Conservation (phyloP, 1,284 basidiomycete species). For the Taiwanofungus camphoratus region DNA sequence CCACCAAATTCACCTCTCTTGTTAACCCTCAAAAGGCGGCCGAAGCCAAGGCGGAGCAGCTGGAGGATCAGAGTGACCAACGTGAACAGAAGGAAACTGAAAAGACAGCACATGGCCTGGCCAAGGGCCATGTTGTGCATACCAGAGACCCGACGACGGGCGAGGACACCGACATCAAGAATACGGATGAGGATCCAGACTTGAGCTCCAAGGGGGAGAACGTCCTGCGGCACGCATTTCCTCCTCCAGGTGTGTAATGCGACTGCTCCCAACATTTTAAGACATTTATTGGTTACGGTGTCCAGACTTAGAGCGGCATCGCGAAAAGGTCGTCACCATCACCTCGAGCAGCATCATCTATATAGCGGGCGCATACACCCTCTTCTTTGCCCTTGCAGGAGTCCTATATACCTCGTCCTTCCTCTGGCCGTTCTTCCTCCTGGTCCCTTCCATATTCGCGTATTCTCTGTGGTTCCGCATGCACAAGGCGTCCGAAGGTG, state of each 20-base stretch:
- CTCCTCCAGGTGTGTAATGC: conserved; percentile 25
- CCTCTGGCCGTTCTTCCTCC: conserved; percentile 19
- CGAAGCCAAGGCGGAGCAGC: conserved; percentile 27
- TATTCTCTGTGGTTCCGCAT: conserved; percentile 29
- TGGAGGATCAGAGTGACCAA: conserved; percentile 23
- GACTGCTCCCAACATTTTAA: not conserved
- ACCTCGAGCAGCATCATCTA: conserved; percentile 21
- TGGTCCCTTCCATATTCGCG: conserved; percentile 24
- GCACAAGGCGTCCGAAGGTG: conserved; percentile 21
- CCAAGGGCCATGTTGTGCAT: conserved; percentile 26
- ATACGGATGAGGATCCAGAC: conserved; percentile 27
- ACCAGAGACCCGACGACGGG: conserved; percentile 28
- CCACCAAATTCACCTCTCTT: conserved; percentile 27
- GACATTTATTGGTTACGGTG: too few relatives aligned
- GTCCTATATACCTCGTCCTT: conserved; percentile 24
- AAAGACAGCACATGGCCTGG: conserved; percentile 21
- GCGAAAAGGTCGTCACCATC: conserved; percentile 19
- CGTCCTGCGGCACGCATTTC: conserved; percentile 26
- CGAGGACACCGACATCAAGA: conserved; percentile 27
- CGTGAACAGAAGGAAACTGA: conserved; percentile 26
- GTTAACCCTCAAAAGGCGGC: conserved; percentile 26
- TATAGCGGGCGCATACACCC: conserved; percentile 22
- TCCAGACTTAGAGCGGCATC: conserved; percentile 29
- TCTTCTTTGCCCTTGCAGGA: conserved; percentile 21
- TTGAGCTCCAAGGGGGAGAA: conserved; percentile 23